phyloP scores from a whole-genome alignment of 371 early-diverging fungal genomes.

The Chytridium lagenaria region DNA sequence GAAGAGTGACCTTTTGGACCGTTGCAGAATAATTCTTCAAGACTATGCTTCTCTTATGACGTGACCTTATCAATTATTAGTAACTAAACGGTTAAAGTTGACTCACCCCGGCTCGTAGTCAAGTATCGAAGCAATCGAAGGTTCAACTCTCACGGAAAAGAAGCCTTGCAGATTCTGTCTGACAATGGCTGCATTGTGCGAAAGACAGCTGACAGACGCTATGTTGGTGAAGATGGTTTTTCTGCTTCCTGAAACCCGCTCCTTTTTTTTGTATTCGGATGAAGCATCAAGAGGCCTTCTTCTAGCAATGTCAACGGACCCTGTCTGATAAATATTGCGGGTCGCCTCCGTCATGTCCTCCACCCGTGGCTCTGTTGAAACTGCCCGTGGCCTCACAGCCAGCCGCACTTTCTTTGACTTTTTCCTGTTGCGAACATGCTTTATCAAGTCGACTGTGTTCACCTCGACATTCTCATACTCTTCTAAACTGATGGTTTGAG shows the following conservation, averaged over 20 bases:
- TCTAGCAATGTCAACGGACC: too few relatives aligned
- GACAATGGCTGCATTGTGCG: constrained; percentile 30
- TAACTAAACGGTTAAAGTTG: not conserved
- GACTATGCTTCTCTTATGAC: constrained; percentile 12
- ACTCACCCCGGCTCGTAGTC: constrained; percentile 40
- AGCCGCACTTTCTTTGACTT: not conserved
- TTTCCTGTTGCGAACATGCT: too few relatives aligned
- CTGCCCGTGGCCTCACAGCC: not conserved
- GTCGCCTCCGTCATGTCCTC: not conserved
- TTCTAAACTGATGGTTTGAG: too few relatives aligned
- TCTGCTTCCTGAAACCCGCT: not conserved
- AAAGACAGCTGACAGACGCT: constrained; percentile 36
- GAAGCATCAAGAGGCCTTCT: not conserved
- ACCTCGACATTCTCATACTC: too few relatives aligned
- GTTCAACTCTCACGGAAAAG: constrained; percentile 41
- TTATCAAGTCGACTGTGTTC: too few relatives aligned
- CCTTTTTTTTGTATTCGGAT: not conserved
- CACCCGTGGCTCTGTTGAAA: not conserved
- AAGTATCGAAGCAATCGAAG: constrained; percentile 24
- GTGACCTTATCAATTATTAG: constrained; percentile 1
- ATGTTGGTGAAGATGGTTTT: constrained; percentile 42
- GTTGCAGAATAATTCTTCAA: constrained; percentile 35
- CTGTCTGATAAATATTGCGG: too few relatives aligned
- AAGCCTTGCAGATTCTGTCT: constrained; percentile 29
- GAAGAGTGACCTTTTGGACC: constrained; percentile 21